phyloP scores from a whole-genome alignment of 371 early-diverging fungal genomes.

The Amoeboaphelidium protococcarum region DNA sequence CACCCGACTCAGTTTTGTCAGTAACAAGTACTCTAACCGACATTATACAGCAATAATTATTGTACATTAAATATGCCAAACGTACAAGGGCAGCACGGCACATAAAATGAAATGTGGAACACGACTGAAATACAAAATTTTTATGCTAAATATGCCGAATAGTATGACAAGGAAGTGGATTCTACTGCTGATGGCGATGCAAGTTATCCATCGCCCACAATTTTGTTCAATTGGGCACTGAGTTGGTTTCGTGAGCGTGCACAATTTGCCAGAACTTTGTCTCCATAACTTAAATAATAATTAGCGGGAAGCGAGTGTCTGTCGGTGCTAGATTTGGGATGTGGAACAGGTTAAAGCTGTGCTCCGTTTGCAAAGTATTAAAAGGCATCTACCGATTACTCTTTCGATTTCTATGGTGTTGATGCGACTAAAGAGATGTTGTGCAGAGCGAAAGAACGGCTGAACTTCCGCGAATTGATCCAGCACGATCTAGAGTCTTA shows the following conservation, averaged over 20 bases:
- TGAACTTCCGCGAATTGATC: not conserved
- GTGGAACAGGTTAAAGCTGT: slow-evolving; percentile 11
- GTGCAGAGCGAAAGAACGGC: not conserved
- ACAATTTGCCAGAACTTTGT: too few species aligned
- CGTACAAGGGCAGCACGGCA: too few species aligned
- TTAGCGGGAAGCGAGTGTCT: not conserved
- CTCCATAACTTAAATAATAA: too few species aligned
- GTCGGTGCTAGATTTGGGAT: slow-evolving; percentile 9
- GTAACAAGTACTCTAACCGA: too few species aligned
- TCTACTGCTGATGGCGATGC: slow-evolving; percentile 1
- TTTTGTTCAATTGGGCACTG: slow-evolving; percentile 8
- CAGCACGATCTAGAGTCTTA: not conserved
- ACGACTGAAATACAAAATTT: too few species aligned
- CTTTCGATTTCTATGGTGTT: not conserved
- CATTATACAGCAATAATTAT: too few species aligned
- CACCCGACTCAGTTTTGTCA: too few species aligned
- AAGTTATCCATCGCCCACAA: slow-evolving; percentile 12
- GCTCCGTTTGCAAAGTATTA: not conserved
- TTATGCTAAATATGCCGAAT: slow-evolving; percentile 8
- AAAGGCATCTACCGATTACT: too few species aligned
- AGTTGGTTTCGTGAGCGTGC: too few species aligned
- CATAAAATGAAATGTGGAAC: not conserved
- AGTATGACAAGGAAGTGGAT: slow-evolving; percentile 12
- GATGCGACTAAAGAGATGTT: not conserved
- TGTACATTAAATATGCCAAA: too few species aligned